Evolutionary conservation across 2,329 filamentous ascomycete genomes (phyloP), one percentile per base, ranked within the genome.

Genomic region (Sclerotinia subarctica): DNA sequence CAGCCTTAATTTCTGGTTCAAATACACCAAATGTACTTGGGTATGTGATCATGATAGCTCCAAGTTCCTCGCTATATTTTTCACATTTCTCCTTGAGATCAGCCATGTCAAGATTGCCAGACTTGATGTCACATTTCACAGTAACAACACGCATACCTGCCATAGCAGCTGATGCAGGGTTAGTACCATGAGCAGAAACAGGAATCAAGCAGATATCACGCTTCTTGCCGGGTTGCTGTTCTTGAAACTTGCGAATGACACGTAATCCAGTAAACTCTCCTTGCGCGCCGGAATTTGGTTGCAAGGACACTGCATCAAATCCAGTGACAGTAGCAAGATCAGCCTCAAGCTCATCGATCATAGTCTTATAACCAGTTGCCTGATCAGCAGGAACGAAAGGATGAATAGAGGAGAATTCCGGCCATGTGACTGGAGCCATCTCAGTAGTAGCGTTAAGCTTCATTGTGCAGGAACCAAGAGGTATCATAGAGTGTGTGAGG

Each of bases 401-500:
- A 80, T 98, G 94, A 46, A 96, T 84, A 70, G 90, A 87, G 53
- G 91, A 86, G 76, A 94, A 92, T 62, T 89, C 87, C 0, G 89
- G 87, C 80, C 88, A 90, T 0, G 91, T 91, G 67, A 97, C 85
- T 10, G 94, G 90, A 21, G 91, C 86, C 94, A 98, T 97, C 81
- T 97, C 93, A 0, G 92, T 92, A 3, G 94, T 95, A 53, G 91
- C 92, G 78, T 97, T 97, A 65, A 97, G 88, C 84, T 98, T 98
- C 94, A 98, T 98, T 19, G 94, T 98, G 83, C 94, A 98, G 1
- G 94, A 97, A 26, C 94, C 94, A 1, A 98, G 86, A 2, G 94
- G 93, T 70, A 98, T 98, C 94, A 98, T 98, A 21, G 94, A 97
- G 81, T 98, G 94, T 2, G 94, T 92, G 6, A 97, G 84, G 1